A percentile compares a stretch with the other conserved stretches of the same genome.
Evolutionary conservation across 768 basidiomycete species (phyloP).

Genomic region (Chalciporus piperatus): DNA sequence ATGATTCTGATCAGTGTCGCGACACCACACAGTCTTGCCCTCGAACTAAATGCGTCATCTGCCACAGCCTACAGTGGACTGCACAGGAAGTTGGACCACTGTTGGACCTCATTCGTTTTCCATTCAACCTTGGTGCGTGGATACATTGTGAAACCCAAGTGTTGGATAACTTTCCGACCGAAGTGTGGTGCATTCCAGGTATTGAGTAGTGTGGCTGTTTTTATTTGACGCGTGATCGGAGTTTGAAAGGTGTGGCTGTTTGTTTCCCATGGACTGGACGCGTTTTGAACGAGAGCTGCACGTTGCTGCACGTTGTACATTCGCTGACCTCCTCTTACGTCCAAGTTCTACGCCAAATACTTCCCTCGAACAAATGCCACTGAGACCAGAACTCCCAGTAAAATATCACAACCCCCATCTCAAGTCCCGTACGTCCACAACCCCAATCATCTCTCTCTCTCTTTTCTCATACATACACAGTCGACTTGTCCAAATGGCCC

Average conservation of each 20-base stretch:
- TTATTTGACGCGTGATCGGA: conserved; percentile 27
- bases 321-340: conserved; percentile 11
- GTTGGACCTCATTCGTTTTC: no score
- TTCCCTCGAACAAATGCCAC: conserved; percentile 27
- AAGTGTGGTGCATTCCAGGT: no score
- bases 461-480: conserved; percentile 19
- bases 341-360: neutral
- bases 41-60: no score
- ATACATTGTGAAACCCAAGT: no score
- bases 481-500: conserved; percentile 49
- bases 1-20: no score
- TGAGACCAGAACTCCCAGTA: conserved; percentile 51
- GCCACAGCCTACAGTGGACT: no score
- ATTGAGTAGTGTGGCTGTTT: no score
- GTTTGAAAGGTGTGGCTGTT: conserved; percentile 31
- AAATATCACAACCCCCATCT: conserved; percentile 51
- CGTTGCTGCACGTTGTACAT: conserved; percentile 22
- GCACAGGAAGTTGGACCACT: no score
- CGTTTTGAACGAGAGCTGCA: conserved; percentile 32
- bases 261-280: conserved; percentile 29
- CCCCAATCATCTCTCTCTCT: accelerated
- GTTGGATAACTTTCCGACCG: no score
- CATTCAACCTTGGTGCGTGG: no score
- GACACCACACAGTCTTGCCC: no score
- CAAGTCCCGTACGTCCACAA: conserved; percentile 38